These are phyloP conservation scores for Entrophospora sp. DNA, from an alignment of 192 early-diverging fungal genomes.

Conservation along the genomic window DNA sequence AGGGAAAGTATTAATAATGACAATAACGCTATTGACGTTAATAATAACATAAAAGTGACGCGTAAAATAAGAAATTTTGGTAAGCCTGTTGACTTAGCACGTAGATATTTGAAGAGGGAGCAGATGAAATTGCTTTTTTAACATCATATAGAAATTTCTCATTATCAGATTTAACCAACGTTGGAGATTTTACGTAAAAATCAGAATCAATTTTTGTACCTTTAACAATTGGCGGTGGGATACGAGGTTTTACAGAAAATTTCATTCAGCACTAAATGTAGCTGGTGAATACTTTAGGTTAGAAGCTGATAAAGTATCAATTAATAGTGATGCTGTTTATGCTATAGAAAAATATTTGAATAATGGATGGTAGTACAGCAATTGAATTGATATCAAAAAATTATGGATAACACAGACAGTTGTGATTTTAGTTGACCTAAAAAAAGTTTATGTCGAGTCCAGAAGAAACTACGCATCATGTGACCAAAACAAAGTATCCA, in stretches of 20 bases:
- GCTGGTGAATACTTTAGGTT: constrained; percentile 98
- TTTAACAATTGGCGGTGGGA: constrained; percentile 97
- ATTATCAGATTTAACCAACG: constrained; percentile 88
- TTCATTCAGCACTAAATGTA: constrained; percentile 88
- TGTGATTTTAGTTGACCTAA: constrained; percentile 96
- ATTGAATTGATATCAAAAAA: constrained; percentile 92
- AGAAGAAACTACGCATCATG: constrained; percentile 68
- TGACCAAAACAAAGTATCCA: constrained; percentile 54
- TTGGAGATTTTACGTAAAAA: constrained; percentile 81
- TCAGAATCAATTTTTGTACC: constrained; percentile 97
- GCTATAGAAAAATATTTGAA: constrained; percentile 79
- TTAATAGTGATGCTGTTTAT: constrained; percentile 99
- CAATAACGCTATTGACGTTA: constrained; percentile 7
- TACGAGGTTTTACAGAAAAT: constrained; percentile 78
- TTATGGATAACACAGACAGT: constrained; percentile 98
- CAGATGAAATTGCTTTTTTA: constrained; percentile 96
- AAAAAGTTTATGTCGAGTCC: constrained; percentile 79
- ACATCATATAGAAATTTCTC: constrained; percentile 93
- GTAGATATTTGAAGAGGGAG: constrained; percentile 89
- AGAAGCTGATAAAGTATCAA: constrained; percentile 98
- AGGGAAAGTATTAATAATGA: constrained; percentile 54
- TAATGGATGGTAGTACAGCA: constrained; percentile 63
- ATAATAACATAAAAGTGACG: no score
- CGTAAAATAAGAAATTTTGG: constrained; percentile 90
- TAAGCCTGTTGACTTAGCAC: constrained; percentile 91